Base-by-base conservation (phyloP, 352 stramenopile genomes). In the Plasmopara muralis region DNA sequence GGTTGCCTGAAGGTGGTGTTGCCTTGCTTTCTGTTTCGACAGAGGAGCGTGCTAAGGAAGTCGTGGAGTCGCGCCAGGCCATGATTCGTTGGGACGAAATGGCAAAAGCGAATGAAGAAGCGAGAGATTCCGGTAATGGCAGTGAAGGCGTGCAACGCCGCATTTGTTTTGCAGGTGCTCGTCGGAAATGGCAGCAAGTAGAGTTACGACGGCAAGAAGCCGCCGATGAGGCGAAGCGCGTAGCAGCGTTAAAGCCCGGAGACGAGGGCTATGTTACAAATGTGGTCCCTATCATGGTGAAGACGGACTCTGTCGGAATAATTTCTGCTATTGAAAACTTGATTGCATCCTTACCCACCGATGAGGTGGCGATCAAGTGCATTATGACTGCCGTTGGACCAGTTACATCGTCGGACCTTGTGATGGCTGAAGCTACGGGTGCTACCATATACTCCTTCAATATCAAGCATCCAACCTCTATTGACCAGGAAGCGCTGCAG, bases 251-350 rank as follows among this genome's bases (percentile, higher is more conserved):
- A n/a, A 85, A 80, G 54, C 70, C 74, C 7, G 78, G 78, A 46
- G 79, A 89, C 44, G 72, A 85, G 14, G 74, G 66, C 0, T 97
- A 98, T 60, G 79, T 98, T 53, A 67, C 82, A 13, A 95, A 95
- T 53, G 79, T 97, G 57, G 90, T 99, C 55, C 96, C 92, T 29
- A 95, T 99, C 43, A 85, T 99, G 29, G 77, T 99, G 28, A 99
- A 99, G 76, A 97, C 96, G 12, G 97, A 99, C 66, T 93, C 95
- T n/a, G 91, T 98, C 47, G 97, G 96, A 44, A 95, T 96, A 37
- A 95, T 98, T 18, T 83, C 98, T 50, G 96, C 97, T 48, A 91
- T 90, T 39, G 76, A 88, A 50, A 74, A 90, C n/a, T 68, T 94
- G 25, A 82, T 93, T 47, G 67, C 79, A 41, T 76, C 80, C 15